Evolutionary conservation across 2,329 filamentous ascomycete species (phyloP), one percentile per base, ranked within the genome.

Genomic region (Ustulina deusta): DNA sequence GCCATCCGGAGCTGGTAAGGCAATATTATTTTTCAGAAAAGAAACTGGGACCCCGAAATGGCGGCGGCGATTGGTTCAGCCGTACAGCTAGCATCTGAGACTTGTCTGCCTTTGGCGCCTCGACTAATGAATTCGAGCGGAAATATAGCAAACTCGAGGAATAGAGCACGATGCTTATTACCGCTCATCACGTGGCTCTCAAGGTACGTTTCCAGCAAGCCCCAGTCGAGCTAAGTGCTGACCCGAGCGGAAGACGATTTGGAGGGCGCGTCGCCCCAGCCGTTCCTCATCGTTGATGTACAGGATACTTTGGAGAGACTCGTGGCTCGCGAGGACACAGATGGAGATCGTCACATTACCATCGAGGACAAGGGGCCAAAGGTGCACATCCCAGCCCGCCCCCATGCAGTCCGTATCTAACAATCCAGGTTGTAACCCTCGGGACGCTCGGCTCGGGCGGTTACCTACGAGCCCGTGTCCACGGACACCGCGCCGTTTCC

Each of bases 341-440:
- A 60, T 40, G 57, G 57, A 13, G 57, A 60, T 51, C n/a, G 20
- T 2, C 57, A 60, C 57, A 60, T 60, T 5, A 60, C 58, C 6
- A 61, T 61, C 13, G 58, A 61, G 17, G 58, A 61, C 36, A 52
- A 38, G 48, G 48, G 58, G 3, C 58, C 58, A n/a, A 52, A 54
- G 17, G 48, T 61, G 1, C 36, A 44, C 20, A 7, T 42, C 58
- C 9, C 22, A 51, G 13, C n/a, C 42, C 27, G 4, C 56, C 55
- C 13, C 17, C 7, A 29, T 29, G 13, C 15, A 25, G 7, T 20
- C 10, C 6, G n/a, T 17, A 32, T 48, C 46, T 54, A 61, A 61
- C 27, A 42, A 44, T 22, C 1, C 27, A 63, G 60, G 38, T 34
- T n/a, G 34, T 56, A 22, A 29, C 60, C 10, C 27, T 63, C 36